A percentile compares a stretch with the other conserved stretches of the same genome.
These are phyloP conservation scores for Neofusicoccum parvum DNA, from an alignment of 2,329 filamentous ascomycete genomes.

Conservation along the genomic window DNA sequence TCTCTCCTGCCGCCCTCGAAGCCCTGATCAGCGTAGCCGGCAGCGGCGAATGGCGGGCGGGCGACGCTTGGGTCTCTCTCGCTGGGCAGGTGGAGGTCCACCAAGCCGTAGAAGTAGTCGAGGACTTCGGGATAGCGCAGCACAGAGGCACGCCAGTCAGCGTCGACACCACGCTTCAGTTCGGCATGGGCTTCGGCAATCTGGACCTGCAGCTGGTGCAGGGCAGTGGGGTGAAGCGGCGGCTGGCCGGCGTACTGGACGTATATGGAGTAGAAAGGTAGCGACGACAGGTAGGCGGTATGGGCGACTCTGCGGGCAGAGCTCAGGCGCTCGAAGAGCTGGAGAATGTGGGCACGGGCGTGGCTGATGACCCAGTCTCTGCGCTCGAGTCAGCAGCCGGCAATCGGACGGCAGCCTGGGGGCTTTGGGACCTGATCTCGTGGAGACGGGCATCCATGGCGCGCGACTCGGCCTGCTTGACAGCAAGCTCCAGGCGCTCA, in stretches of 20 bases:
- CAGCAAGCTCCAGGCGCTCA: conserved; percentile 42
- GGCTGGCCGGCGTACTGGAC: conserved; percentile 48
- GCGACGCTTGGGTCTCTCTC: conserved; percentile 49
- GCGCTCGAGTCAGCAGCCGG: conserved; percentile 1
- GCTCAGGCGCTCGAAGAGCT: conserved; percentile 45
- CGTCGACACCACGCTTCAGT: conserved; percentile 73
- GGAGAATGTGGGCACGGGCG: conserved; percentile 48
- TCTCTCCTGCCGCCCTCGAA: conserved; percentile 31
- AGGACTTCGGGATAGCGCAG: conserved; percentile 78
- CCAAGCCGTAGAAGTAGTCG: conserved; percentile 75
- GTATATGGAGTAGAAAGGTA: conserved; percentile 51
- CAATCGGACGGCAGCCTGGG: background rate
- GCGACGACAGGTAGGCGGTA: conserved; percentile 45
- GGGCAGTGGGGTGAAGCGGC: conserved; percentile 44
- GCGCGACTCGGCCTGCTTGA: conserved; percentile 42
- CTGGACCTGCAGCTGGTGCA: conserved; percentile 50
- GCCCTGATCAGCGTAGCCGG: conserved; percentile 40
- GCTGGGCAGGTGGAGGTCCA: conserved; percentile 65
- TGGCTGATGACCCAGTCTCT: conserved; percentile 52
- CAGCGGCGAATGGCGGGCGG: conserved; percentile 42
- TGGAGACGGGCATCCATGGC: conserved; percentile 40
- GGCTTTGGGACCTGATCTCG: conserved; percentile 34
- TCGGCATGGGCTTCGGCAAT: conserved; percentile 65
- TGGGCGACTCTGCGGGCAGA: conserved; percentile 45
- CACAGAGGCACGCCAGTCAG: conserved; percentile 76